A percentile compares a stretch with the other conserved stretches of the same genome.
These are phyloP conservation scores for Aspergillus eucalypticola DNA, from an alignment of 2,329 filamentous ascomycete genomes.

Conservation along the genomic window DNA sequence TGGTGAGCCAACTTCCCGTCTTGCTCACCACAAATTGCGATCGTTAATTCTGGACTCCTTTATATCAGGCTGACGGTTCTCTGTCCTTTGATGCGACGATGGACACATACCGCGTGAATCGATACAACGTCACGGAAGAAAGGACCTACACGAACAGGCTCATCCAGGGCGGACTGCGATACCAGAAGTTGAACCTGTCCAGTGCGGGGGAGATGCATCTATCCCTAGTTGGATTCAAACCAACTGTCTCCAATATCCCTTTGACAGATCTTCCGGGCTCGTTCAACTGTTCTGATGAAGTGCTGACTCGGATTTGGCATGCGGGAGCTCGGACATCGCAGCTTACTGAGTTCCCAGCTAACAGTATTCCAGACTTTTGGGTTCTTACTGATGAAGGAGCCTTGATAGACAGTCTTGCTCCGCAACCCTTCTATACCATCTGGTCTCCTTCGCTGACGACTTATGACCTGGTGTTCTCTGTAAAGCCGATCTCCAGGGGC, in stretches of 20 bases:
- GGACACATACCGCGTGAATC: slow-evolving; percentile 40
- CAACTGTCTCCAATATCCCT: slow-evolving; percentile 21
- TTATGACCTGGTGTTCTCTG: slow-evolving; percentile 13
- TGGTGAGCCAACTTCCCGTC: slow-evolving; percentile 3
- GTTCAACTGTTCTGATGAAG: slow-evolving; percentile 16
- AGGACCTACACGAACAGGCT: slow-evolving; percentile 33
- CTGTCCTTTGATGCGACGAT: slow-evolving; percentile 38
- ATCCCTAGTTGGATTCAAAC: slow-evolving; percentile 29
- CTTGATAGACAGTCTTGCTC: slow-evolving; percentile 15
- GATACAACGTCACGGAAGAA: slow-evolving; percentile 34
- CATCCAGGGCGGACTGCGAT: slow-evolving; percentile 40
- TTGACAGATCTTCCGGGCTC: slow-evolving; percentile 12
- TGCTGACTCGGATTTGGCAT: slow-evolving; percentile 15
- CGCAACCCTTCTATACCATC: slow-evolving; percentile 11
- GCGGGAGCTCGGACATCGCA: slow-evolving; percentile 17
- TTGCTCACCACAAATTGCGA: not conserved
- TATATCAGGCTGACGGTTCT: slow-evolving; percentile 27
- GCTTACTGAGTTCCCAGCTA: slow-evolving; percentile 15
- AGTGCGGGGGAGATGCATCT: slow-evolving; percentile 31
- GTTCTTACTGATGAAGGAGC: slow-evolving; percentile 17
- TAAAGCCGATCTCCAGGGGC: slow-evolving; percentile 28
- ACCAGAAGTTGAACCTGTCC: slow-evolving; percentile 41
- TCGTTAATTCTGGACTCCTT: rapidly evolving
- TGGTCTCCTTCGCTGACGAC: slow-evolving; percentile 8
- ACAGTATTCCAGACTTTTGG: slow-evolving; percentile 16